These are phyloP conservation scores for Phytophthora palmivora DNA, from an alignment of 352 stramenopile genomes.

Conservation along the genomic window DNA sequence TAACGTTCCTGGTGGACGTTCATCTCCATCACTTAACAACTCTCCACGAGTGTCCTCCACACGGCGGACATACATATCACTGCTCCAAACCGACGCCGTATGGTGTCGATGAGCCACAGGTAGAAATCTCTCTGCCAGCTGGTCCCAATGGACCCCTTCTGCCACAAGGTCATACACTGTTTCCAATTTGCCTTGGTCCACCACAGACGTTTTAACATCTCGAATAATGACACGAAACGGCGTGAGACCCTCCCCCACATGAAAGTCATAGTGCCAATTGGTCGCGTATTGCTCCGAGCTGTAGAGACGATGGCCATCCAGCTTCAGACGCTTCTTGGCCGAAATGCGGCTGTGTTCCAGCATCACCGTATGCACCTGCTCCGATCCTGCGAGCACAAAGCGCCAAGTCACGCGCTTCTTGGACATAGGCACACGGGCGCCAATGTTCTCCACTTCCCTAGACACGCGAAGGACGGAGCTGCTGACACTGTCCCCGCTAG, in stretches of 20 bases:
- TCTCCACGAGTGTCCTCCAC: constrained; percentile 59
- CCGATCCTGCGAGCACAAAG: constrained; percentile 77
- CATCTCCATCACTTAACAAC: constrained; percentile 49
- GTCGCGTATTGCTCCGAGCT: constrained; percentile 75
- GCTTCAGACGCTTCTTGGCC: constrained; percentile 82
- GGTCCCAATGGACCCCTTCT: constrained; percentile 71
- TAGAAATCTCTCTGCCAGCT: constrained; percentile 63
- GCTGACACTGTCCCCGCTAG: constrained; percentile 26
- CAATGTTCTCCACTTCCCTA: constrained; percentile 86
- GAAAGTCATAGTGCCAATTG: constrained; percentile 85
- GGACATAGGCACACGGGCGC: constrained; percentile 75
- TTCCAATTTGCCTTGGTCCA: constrained; percentile 72
- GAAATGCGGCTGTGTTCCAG: constrained; percentile 86
- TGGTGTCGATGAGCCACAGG: constrained; percentile 38
- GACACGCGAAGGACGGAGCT: constrained; percentile 66
- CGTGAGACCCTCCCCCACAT: constrained; percentile 46
- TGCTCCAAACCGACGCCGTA: constrained; percentile 72
- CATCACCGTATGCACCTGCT: constrained; percentile 86
- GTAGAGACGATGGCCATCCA: constrained; percentile 80
- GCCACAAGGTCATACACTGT: constrained; percentile 78
- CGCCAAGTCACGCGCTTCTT: constrained; percentile 90
- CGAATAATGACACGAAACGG: constrained; percentile 77
- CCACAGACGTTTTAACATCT: constrained; percentile 75
- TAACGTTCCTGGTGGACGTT: constrained; percentile 50
- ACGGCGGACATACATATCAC: constrained; percentile 78